Base-by-base conservation (phyloP, 768 basidiomycete species). In the Daedaleopsis sinensis region DNA sequence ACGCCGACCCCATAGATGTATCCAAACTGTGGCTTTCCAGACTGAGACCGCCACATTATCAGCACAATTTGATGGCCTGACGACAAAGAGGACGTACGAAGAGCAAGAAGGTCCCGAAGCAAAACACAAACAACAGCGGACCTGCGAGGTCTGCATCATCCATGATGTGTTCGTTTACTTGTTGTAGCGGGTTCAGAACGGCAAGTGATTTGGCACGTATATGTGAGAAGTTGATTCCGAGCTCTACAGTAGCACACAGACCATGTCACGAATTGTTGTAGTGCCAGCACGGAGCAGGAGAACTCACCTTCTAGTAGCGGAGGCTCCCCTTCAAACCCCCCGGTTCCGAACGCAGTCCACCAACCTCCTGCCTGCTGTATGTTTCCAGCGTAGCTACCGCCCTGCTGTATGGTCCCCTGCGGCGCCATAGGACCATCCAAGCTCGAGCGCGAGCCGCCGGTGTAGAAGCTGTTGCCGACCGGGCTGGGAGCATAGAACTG, bases 131-230 rank as follows among this genome's bases (percentile, higher is more conserved):
- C 6, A 98, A 85, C 49, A 98, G 84, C 10, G 97, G 97, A 0
- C 97, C 97, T 10, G 96, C 95, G 35, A 99, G 82, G 77, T 99
- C 97, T 21, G 96, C 96, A 68, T 99, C 97, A 74, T 99, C 97
- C 97, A 99, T 99, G 61, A 99, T 98, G 59, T 84, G 89, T 64
- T 90, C 92, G 63, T 97, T 90, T 36, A 96, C 85, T 52, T 80
- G 80, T 59, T 85, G 83, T 21, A 98, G 78, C 4, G 97, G 97
- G 70, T 99, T 98, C 53, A 99, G 85, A 9, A 98, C 97, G 0
- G 97, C 95, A 76, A 96, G 76, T 23, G 95, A 93, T 79, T 98
- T 99, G 58, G 85, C 88, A 38, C 90, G 85, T 76, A 99, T 98
- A 73, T 99, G 97, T 38, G 88, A 86, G 67, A 98, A 97, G 78